Base-by-base conservation (phyloP, 2,329 filamentous ascomycete species). In the Fusarium sacchari region DNA sequence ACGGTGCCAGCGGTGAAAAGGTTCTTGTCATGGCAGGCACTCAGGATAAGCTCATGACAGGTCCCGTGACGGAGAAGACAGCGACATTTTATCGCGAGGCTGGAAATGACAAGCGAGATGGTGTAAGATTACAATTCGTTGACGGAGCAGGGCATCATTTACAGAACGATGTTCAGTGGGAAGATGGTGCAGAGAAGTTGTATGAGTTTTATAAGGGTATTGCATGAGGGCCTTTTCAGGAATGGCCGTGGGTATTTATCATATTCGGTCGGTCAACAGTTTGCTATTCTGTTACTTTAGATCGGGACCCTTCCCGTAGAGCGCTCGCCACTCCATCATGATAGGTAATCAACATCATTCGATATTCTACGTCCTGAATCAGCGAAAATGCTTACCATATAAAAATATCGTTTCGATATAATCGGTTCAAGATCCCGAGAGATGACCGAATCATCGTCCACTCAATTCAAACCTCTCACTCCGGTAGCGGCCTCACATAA, bases 151-250 rank as follows among this genome's bases (percentile, higher is more conserved):
- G 84, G 5, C 87, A 89, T 76, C 87, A 89, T 78, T 68, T 88
- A 49, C 86, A 88, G 75, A 88, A 89, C 62, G 86, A 89, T 72
- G 77, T 84, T 17, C 80, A 82, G 43, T 88, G 85, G 85, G 79
- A 86, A 60, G 76, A 82, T 6, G 87, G 86, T 2, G 86, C 85
- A 2, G 77, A 79, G 59, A 86, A 84, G 68, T 62, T 89, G 36
- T 71, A 85, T 28, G 75, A 72, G 0, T 89, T 86, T 75, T 80
- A 84, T 43, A 58, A 68, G 37, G 76, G 74, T 2, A 68, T 77
- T 58, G 60, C 58, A 32, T 71, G 36, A 49, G 32, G 26, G 13
- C 24, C 4, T 17, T 37, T 2, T 20, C 9, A 22, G 15, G n/a
- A 49, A 15, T 47, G 20, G 46, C 18, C 14, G 5, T 28, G 28